Conservation (phyloP, 345 rosid genomes). For the Bruguiera sexangula region DNA sequence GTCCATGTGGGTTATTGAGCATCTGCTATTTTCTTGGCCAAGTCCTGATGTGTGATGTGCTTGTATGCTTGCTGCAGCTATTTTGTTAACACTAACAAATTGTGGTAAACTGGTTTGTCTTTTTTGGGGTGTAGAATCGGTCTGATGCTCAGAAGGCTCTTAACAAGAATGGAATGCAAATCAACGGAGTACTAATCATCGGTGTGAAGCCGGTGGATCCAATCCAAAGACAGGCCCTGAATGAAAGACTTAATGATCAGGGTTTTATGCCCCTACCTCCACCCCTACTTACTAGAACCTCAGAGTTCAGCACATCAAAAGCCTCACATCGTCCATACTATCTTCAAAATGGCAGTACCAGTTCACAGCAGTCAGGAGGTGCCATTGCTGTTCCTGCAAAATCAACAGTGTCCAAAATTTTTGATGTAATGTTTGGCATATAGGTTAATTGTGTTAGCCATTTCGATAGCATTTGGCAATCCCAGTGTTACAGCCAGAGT, state of each 20-base stretch:
- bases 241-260: slow-evolving; percentile 67
- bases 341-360: slow-evolving; percentile 61
- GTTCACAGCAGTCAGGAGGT: slow-evolving; percentile 54
- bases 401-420: slow-evolving; percentile 72
- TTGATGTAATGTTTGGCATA: slow-evolving; percentile 75
- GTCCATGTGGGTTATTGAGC: background rate
- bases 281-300: slow-evolving; percentile 40
- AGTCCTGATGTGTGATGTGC: background rate
- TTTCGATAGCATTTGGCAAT: background rate
- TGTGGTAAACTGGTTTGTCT: background rate
- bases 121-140: slow-evolving; percentile 52
- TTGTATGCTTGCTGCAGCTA: background rate
- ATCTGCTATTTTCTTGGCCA: background rate
- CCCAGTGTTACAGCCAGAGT: background rate
- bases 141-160: slow-evolving; percentile 92
- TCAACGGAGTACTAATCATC: slow-evolving; percentile 69
- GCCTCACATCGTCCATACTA: slow-evolving; percentile 49
- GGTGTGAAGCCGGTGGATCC: slow-evolving; percentile 93
- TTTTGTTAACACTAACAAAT: slow-evolving; percentile 7
- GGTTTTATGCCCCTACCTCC: slow-evolving; percentile 83
- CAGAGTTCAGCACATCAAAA: slow-evolving; percentile 37
- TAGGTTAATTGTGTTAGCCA: slow-evolving; percentile 23
- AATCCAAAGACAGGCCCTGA: slow-evolving; percentile 67
- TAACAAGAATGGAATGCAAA: slow-evolving; percentile 79
- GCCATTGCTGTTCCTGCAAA: slow-evolving; percentile 81